Conservation (phyloP, 768 basidiomycete species). For the Hericium coralloides region DNA sequence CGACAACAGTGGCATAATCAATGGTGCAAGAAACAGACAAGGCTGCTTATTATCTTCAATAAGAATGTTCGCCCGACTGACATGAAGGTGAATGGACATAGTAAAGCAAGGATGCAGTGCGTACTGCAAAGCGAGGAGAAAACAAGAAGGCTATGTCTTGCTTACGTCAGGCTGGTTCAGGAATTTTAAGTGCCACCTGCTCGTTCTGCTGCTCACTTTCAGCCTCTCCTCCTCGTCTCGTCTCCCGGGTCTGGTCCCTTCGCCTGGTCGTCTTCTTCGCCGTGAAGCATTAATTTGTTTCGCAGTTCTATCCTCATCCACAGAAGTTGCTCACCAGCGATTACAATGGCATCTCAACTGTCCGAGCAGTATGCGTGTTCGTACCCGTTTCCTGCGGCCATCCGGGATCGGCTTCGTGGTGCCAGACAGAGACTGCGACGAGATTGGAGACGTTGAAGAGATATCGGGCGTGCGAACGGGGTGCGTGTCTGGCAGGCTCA, state of each 20-base stretch:
- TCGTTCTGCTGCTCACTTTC: neutral
- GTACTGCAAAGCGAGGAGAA: neutral
- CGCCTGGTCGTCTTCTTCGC: neutral
- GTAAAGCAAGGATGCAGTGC: no score
- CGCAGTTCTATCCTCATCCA: constrained; percentile 23
- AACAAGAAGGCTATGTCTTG: neutral
- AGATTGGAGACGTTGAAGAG: no score
- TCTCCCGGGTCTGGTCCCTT: neutral
- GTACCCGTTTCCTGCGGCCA: constrained; percentile 22
- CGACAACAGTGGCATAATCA: no score
- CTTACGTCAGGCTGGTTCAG: neutral
- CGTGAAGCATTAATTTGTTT: constrained; percentile 83
- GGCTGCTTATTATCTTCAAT: no score
- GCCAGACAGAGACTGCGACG: no score
- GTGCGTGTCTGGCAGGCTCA: no score
- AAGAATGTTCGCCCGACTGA: no score
- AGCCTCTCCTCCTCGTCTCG: neutral
- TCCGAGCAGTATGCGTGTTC: constrained; percentile 83
- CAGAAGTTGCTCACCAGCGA: constrained; percentile 4
- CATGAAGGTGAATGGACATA: no score
- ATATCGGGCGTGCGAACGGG: no score
- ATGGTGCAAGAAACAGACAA: no score
- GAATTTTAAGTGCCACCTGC: neutral
- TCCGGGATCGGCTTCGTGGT: no score
- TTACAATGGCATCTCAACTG: constrained; percentile 60